Percentiles rank a stretch among this genome's conserved stretches.
phyloP scores from a whole-genome alignment of 768 basidiomycete genomes.

The Podaxis mareebaensis region DNA sequence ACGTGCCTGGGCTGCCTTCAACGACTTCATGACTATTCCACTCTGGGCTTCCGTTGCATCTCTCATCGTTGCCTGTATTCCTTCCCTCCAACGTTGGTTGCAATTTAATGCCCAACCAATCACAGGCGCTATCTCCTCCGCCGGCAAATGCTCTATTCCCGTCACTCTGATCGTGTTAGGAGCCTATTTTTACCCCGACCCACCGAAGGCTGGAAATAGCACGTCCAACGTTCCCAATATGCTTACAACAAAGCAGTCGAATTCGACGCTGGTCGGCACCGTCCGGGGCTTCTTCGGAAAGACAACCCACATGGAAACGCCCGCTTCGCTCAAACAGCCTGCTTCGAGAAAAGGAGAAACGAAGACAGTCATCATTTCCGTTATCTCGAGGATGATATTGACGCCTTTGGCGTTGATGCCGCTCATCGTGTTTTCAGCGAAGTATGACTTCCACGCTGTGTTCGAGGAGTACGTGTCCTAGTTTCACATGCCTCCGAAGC shows the following conservation, averaged over 20 bases:
- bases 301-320: background rate
- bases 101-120: conserved; percentile 63
- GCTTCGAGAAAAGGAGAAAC: conserved; percentile 61
- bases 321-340: conserved; percentile 9
- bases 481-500: background rate
- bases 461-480: conserved; percentile 71
- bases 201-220: conserved; percentile 17
- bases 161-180: conserved; percentile 90
- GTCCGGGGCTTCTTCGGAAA: background rate
- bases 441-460: conserved; percentile 56
- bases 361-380: conserved; percentile 78
- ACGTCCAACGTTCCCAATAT: background rate
- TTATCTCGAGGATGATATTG: conserved; percentile 85
- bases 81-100: conserved; percentile 72
- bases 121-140: conserved; percentile 63
- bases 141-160: conserved; percentile 83
- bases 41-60: conserved; percentile 79
- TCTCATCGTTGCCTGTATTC: conserved; percentile 74
- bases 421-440: conserved; percentile 63
- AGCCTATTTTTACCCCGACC: conserved; percentile 77
- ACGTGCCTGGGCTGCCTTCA: conserved; percentile 41
- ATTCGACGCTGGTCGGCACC: background rate
- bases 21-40: conserved; percentile 86
- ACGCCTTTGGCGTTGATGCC: conserved; percentile 81
- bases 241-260: background rate